Percentiles rank a stretch among this genome's conserved stretches.
Evolutionary conservation across 2,329 filamentous ascomycete species (phyloP).

Genomic region (Fusarium brevicatenulatum): DNA sequence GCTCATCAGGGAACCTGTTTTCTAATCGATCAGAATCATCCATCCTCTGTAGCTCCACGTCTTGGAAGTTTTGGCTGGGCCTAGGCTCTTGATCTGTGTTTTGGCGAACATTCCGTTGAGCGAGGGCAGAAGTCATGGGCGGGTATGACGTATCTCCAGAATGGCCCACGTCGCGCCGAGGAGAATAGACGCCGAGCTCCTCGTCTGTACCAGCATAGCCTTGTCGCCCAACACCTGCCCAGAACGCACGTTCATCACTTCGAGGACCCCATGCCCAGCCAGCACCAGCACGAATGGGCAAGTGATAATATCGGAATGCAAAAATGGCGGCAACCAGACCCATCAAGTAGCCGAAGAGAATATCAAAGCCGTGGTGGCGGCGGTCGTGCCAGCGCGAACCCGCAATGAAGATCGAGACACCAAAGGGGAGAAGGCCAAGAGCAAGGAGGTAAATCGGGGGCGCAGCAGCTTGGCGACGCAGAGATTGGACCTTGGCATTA

Average conservation of each 20-base stretch:
- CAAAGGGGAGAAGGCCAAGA: constrained; percentile 76
- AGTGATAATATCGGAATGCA: constrained; percentile 85
- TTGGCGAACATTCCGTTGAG: constrained; percentile 35
- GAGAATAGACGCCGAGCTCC: constrained; percentile 28
- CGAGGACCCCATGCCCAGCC: constrained; percentile 92
- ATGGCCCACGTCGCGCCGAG: constrained; percentile 36
- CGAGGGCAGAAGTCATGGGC: constrained; percentile 34
- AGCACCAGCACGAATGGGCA: constrained; percentile 77
- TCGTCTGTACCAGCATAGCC: constrained; percentile 62
- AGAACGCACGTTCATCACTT: constrained; percentile 78
- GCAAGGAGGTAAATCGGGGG: constrained; percentile 83
- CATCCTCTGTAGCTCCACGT: constrained; percentile 47
- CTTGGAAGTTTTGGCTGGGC: constrained; percentile 42
- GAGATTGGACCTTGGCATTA: constrained; percentile 49
- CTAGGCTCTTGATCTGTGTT: constrained; percentile 20
- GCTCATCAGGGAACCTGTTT: constrained; percentile 21
- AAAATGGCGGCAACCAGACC: constrained; percentile 77
- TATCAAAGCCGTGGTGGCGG: constrained; percentile 92
- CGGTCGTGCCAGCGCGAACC: constrained; percentile 88
- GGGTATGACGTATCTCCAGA: constrained; percentile 45
- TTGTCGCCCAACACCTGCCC: constrained; percentile 74
- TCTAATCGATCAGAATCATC: constrained; percentile 28
- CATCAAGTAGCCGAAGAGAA: constrained; percentile 84
- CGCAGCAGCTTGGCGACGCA: constrained; percentile 78
- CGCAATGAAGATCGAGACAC: constrained; percentile 81